Evolutionary conservation across 768 basidiomycete genomes (phyloP).

Genomic region (Nevesoporus exiguus): DNA sequence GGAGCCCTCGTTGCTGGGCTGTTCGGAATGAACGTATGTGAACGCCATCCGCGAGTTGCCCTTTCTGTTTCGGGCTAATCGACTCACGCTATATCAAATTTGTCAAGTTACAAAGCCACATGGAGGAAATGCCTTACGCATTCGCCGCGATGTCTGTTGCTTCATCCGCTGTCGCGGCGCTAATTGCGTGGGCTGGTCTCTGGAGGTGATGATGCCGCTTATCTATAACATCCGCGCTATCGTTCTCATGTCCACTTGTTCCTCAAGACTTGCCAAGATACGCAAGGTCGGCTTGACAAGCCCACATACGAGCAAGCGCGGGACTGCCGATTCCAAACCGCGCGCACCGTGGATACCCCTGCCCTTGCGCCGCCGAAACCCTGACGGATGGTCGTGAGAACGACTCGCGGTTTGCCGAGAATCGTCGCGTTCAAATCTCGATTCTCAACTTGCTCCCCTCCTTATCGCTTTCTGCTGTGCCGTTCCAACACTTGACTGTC

Average conservation of each 20-base stretch:
- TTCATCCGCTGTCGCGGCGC: constrained; percentile 54
- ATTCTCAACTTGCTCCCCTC: neutral
- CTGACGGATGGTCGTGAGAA: constrained; percentile 40
- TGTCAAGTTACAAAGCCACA: constrained; percentile 63
- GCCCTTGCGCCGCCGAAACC: constrained; percentile 38
- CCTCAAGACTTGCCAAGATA: constrained; percentile 41
- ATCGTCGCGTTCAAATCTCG: neutral
- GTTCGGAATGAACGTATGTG: constrained; percentile 94
- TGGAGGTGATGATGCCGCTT: constrained; percentile 43
- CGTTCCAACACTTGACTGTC: neutral
- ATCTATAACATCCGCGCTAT: constrained; percentile 10
- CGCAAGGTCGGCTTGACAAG: constrained; percentile 43
- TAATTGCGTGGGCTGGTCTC: constrained; percentile 65
- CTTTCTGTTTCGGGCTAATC: constrained; percentile 25
- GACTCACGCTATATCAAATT: constrained; percentile 13
- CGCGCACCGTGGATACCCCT: constrained; percentile 36
- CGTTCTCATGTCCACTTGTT: constrained; percentile 2
- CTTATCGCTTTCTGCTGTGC: constrained; percentile 11
- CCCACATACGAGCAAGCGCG: constrained; percentile 18
- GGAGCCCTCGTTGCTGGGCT: constrained; percentile 88
- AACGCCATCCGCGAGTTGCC: constrained; percentile 4
- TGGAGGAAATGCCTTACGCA: constrained; percentile 72
- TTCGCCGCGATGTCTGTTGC: constrained; percentile 64
- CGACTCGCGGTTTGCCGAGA: constrained; percentile 5
- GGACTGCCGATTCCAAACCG: constrained; percentile 11